phyloP scores from a whole-genome alignment of 805 yeast species.

The Yamadazyma akitaensis region DNA sequence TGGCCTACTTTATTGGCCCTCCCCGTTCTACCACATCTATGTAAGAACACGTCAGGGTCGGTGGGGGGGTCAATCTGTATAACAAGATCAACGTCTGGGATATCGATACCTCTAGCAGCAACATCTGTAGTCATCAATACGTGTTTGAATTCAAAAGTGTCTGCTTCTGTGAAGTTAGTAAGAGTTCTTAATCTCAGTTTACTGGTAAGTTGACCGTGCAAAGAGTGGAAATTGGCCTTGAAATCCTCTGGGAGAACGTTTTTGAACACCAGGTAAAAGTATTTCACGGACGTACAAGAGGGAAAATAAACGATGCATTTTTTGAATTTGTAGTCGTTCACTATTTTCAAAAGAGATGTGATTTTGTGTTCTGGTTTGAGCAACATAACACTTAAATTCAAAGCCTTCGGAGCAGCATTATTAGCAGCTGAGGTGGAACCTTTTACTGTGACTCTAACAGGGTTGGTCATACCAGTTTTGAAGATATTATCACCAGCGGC shows the following conservation, averaged over 20 bases:
- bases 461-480: conserved; percentile 88
- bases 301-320: conserved; percentile 92
- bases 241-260: conserved; percentile 29
- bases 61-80: conserved; percentile 95
- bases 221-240: conserved; percentile 54
- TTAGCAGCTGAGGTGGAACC: conserved; percentile 30
- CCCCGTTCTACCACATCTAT: conserved; percentile 94
- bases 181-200: conserved; percentile 74
- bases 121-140: conserved; percentile 91
- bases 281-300: conserved; percentile 80
- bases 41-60: conserved; percentile 87
- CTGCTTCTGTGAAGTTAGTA: conserved; percentile 52
- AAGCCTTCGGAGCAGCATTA: conserved; percentile 56
- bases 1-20: conserved; percentile 83
- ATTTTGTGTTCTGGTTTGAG: conserved; percentile 62
- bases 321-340: conserved; percentile 54
- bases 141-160: conserved; percentile 39
- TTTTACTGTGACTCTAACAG: conserved; percentile 80
- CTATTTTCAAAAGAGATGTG: conserved; percentile 51
- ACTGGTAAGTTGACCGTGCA: conserved; percentile 90
- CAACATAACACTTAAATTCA: conserved; percentile 59
- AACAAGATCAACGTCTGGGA: conserved; percentile 91
- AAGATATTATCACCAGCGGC: conserved; percentile 77
- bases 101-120: conserved; percentile 96
- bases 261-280: conserved; percentile 60